These are phyloP conservation scores for Termitomyces sp. DNA, from an alignment of 768 basidiomycete genomes.

Conservation along the genomic window DNA sequence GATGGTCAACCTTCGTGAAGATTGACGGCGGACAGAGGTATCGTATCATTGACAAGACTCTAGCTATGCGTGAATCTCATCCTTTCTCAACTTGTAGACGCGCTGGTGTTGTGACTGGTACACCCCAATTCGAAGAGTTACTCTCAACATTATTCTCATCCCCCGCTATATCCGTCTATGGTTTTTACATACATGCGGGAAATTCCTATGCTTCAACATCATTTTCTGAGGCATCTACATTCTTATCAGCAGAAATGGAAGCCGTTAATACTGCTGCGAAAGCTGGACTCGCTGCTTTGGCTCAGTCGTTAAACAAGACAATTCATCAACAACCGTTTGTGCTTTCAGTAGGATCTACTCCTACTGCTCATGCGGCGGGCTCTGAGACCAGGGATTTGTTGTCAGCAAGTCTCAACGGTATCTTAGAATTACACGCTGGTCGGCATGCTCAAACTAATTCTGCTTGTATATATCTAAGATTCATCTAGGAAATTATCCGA, in stretches of 20 bases:
- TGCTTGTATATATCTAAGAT: not conserved
- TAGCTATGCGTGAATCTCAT: constrained; percentile 11
- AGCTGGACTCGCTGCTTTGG: constrained; percentile 44
- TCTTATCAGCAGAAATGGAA: constrained; percentile 64
- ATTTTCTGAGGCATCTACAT: constrained; percentile 55
- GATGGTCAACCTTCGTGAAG: constrained; percentile 81
- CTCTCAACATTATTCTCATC: constrained; percentile 50
- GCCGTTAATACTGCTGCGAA: constrained; percentile 64
- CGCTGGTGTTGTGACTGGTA: constrained; percentile 57
- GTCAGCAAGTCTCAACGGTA: constrained; percentile 46
- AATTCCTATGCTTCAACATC: constrained; percentile 76
- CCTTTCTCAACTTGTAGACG: constrained; percentile 40
- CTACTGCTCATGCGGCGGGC: constrained; percentile 76
- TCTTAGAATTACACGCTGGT: constrained; percentile 77
- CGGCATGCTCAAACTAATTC: constrained; percentile 10
- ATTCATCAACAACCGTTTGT: constrained; percentile 49
- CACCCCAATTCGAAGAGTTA: constrained; percentile 50
- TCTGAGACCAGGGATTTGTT: constrained; percentile 41
- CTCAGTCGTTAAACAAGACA: constrained; percentile 25
- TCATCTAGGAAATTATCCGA: constrained; percentile 68
- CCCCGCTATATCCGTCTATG: constrained; percentile 56
- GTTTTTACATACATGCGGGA: constrained; percentile 81
- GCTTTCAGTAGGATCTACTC: constrained; percentile 83
- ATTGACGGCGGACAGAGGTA: constrained; percentile 76
- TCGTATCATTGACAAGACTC: constrained; percentile 38